These are phyloP conservation scores for Xylaria sp. DNA, from an alignment of 2,329 filamentous ascomycete species.

Conservation along the genomic window DNA sequence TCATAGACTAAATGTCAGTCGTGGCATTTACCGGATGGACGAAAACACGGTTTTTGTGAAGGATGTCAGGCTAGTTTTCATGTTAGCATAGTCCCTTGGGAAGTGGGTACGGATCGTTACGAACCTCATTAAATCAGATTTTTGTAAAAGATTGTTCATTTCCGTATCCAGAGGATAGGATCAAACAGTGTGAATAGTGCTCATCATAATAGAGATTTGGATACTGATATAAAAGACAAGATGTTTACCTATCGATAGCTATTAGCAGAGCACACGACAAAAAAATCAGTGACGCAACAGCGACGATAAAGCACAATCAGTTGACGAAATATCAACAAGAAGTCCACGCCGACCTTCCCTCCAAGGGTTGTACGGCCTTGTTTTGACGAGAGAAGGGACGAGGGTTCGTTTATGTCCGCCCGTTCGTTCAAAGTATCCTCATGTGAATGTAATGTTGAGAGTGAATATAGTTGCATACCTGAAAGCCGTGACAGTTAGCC, in stretches of 20 bases:
- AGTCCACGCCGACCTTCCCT: conserved; percentile 58
- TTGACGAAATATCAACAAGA: conserved; percentile 75
- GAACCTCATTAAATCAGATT: conserved; percentile 55
- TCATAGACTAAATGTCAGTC: conserved; percentile 18
- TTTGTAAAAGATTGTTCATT: conserved; percentile 49
- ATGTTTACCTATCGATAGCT: conserved; percentile 43
- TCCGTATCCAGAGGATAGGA: conserved; percentile 48
- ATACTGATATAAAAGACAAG: not conserved
- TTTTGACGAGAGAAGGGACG: conserved; percentile 59
- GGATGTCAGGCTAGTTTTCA: conserved; percentile 44
- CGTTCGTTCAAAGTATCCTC: conserved; percentile 76
- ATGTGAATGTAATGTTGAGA: conserved; percentile 51
- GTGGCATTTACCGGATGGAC: conserved; percentile 9
- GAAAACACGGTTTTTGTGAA: conserved; percentile 11
- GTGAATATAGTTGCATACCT: conserved; percentile 54
- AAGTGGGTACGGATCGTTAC: conserved; percentile 12
- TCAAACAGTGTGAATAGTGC: conserved; percentile 55
- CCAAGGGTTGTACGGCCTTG: conserved; percentile 72
- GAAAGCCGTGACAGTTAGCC: conserved; percentile 40
- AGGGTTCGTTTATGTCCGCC: conserved; percentile 73
- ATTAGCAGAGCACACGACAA: conserved; percentile 45
- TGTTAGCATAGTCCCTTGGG: conserved; percentile 33
- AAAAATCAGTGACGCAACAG: conserved; percentile 14
- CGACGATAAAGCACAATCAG: conserved; percentile 59
- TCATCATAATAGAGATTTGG: conserved; percentile 47